These are phyloP conservation scores for Flaveria floridana DNA, from an alignment of 140 eudicot species.

Conservation along the genomic window DNA sequence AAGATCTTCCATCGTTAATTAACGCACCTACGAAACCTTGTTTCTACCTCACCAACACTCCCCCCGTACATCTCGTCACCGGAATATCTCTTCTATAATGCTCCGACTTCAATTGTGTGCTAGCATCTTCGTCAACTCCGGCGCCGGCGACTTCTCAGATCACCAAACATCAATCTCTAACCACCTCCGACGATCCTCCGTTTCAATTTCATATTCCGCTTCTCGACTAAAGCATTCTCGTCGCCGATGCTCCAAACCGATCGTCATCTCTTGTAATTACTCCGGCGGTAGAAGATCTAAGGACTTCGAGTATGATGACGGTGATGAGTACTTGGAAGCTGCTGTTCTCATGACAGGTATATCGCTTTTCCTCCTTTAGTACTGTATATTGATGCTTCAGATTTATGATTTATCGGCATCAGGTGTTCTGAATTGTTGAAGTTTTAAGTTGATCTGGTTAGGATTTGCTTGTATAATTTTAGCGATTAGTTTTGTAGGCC, in stretches of 20 bases:
- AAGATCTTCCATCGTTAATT: conserved; percentile 5
- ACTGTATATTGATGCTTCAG: conserved; percentile 2
- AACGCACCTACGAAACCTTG: neutral
- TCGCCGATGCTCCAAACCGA: conserved; percentile 30
- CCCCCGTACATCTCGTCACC: conserved; percentile 9
- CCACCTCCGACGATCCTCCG: conserved; percentile 17
- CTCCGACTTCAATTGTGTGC: conserved; percentile 35
- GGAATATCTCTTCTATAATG: conserved; percentile 28
- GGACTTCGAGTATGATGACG: conserved; percentile 24
- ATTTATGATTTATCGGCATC: neutral
- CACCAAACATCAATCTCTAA: conserved; percentile 26
- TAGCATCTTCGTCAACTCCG: conserved; percentile 29
- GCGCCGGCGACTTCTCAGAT: conserved; percentile 37
- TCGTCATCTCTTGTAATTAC: conserved; percentile 33
- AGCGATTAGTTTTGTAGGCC: conserved; percentile 17
- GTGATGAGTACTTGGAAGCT: conserved; percentile 57
- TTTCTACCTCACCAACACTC: conserved; percentile 28
- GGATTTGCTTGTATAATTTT: conserved; percentile 16
- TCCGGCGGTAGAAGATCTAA: conserved; percentile 32
- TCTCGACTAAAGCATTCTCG: conserved; percentile 15
- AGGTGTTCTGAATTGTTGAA: neutral
- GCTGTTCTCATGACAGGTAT: conserved; percentile 58
- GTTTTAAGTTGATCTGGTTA: conserved; percentile 8
- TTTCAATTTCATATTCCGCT: conserved; percentile 24
- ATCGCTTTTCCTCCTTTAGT: neutral